phyloP scores from a whole-genome alignment of 441 rosid genomes.

The Corymbia citriodora region DNA sequence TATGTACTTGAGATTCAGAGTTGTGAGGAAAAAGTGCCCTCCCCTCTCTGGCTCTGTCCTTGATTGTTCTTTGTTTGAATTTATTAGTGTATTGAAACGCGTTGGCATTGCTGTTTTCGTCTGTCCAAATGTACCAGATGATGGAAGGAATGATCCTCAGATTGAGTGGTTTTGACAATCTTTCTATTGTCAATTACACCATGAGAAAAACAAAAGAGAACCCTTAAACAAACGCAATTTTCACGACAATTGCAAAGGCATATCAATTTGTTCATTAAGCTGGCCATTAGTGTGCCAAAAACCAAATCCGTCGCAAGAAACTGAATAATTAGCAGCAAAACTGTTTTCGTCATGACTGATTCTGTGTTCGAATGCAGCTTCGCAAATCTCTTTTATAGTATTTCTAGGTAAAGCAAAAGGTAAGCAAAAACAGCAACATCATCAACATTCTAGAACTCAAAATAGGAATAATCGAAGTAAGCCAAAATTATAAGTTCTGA shows the following conservation, averaged over 20 bases:
- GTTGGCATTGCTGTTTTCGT: neutral
- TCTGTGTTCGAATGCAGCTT: neutral
- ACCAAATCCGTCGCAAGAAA: neutral
- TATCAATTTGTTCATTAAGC: neutral
- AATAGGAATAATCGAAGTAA: neutral
- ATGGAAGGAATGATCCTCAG: neutral
- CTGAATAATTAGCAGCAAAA: neutral
- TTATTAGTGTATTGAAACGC: neutral
- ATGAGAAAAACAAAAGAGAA: neutral
- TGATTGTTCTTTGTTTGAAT: neutral
- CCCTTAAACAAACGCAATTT: neutral
- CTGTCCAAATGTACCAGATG: neutral
- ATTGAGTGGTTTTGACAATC: neutral
- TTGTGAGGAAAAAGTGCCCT: neutral
- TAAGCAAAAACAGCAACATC: neutral
- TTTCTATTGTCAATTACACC: neutral
- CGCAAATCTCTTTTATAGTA: neutral
- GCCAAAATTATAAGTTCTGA: neutral
- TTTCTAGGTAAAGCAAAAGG: neutral
- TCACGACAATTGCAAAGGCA: accelerated
- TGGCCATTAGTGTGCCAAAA: neutral
- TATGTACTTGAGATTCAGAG: neutral
- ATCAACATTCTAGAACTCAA: neutral
- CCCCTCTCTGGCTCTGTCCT: neutral
- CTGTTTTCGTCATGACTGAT: neutral